A percentile compares a stretch with the other conserved stretches of the same genome.
Evolutionary conservation across 352 stramenopile genomes (phyloP).

Genomic region (Elongisporangium anandrum): DNA sequence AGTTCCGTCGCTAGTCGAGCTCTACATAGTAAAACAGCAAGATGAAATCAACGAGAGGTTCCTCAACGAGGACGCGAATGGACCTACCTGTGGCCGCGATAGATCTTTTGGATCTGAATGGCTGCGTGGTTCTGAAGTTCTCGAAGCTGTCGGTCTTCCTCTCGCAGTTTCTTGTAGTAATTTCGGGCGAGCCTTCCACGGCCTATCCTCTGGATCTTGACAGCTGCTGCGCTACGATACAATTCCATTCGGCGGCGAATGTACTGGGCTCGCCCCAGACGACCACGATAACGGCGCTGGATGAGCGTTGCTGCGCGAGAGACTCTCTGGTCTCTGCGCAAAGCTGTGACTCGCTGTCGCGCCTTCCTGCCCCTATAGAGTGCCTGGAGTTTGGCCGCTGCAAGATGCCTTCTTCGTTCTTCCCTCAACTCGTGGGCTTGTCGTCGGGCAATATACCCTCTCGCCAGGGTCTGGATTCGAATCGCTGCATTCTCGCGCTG

Average conservation of each 20-base stretch:
- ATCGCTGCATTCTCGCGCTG: constrained; percentile 35
- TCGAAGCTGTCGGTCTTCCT: constrained; percentile 20
- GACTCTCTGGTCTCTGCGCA: constrained; percentile 17
- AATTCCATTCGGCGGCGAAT: constrained; percentile 57
- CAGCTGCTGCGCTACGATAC: constrained; percentile 30
- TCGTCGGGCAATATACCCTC: constrained; percentile 35
- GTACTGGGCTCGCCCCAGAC: constrained; percentile 57
- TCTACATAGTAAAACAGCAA: constrained; percentile 10
- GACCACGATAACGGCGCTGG: constrained; percentile 64
- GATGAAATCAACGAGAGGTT: not conserved
- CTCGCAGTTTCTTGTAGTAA: constrained; percentile 22
- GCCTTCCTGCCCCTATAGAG: constrained; percentile 50
- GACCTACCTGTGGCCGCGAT: constrained; percentile 55
- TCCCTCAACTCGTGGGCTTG: constrained; percentile 9
- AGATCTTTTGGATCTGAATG: constrained; percentile 63
- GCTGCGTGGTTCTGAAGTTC: constrained; percentile 34
- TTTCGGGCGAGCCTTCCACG: constrained; percentile 34
- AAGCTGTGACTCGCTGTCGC: constrained; percentile 22
- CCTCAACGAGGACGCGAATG: constrained; percentile 4
- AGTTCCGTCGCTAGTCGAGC: constrained; percentile 61
- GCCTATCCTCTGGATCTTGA: constrained; percentile 51
- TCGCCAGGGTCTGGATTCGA: constrained; percentile 44
- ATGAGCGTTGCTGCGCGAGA: constrained; percentile 51
- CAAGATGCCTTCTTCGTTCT: constrained; percentile 22
- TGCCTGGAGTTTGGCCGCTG: constrained; percentile 54